A percentile compares a stretch with the other conserved stretches of the same genome.
Conservation (phyloP, 2,329 filamentous ascomycete species). For the Penicillium sp. region DNA sequence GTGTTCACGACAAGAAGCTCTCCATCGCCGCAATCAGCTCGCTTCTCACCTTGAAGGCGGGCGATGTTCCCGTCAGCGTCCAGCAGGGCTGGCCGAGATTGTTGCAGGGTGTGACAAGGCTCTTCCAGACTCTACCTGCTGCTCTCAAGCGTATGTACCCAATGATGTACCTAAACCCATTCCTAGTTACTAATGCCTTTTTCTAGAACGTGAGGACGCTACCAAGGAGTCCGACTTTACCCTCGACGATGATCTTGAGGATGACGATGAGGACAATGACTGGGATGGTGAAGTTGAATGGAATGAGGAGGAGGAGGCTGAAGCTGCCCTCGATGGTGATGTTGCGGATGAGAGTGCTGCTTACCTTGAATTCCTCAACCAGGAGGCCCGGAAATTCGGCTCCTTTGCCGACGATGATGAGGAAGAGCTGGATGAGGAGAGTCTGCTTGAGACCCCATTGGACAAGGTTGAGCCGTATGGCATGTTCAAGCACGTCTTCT, state of each 20-base stretch:
- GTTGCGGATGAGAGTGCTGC: constrained; percentile 88
- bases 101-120: constrained; percentile 81
- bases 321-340: constrained; percentile 64
- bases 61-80: constrained; percentile 87
- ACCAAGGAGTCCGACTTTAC: constrained; percentile 84
- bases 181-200: constrained; percentile 29
- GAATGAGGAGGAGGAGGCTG: constrained; percentile 67
- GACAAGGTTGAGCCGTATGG: constrained; percentile 95
- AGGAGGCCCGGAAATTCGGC: constrained; percentile 88
- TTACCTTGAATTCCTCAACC: constrained; percentile 93
- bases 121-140: constrained; percentile 88
- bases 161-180: not conserved
- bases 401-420: constrained; percentile 74
- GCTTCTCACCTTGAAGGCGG: constrained; percentile 76
- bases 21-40: constrained; percentile 92
- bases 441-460: constrained; percentile 87
- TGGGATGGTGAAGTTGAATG: constrained; percentile 78
- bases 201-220: constrained; percentile 81
- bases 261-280: constrained; percentile 81
- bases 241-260: constrained; percentile 72
- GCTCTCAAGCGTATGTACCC: constrained; percentile 76
- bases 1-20: constrained; percentile 98
- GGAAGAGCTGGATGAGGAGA: constrained; percentile 89
- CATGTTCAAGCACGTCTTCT: constrained; percentile 79
- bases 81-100: constrained; percentile 94